These are phyloP conservation scores for Blastomyces silverae DNA, from an alignment of 2,329 filamentous ascomycete species.

Conservation along the genomic window DNA sequence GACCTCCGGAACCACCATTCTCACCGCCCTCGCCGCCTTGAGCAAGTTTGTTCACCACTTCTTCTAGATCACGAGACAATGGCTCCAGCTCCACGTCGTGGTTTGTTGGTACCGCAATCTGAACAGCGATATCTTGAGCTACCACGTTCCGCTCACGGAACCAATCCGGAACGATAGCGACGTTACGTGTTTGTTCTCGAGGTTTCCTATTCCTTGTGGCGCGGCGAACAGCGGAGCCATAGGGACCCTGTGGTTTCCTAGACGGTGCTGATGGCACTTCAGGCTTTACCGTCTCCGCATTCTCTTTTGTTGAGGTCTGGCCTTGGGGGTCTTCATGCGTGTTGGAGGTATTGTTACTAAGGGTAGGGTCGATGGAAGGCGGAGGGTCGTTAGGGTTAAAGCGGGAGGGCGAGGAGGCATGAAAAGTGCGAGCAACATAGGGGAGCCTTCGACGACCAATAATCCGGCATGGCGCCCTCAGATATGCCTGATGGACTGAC, in stretches of 20 bases:
- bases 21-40: constrained; percentile 27
- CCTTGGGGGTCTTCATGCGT: constrained; percentile 11
- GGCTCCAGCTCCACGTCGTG: constrained; percentile 29
- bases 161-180: constrained; percentile 33
- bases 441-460: constrained; percentile 35
- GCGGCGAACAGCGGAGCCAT: constrained; percentile 37
- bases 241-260: constrained; percentile 29
- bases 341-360: constrained; percentile 23
- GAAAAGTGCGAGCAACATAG: constrained; percentile 29
- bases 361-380: constrained; percentile 22
- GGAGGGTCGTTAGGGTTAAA: constrained; percentile 29
- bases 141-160: constrained; percentile 35
- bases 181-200: constrained; percentile 21
- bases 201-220: constrained; percentile 33
- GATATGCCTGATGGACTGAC: constrained; percentile 25
- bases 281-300: constrained; percentile 11
- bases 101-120: constrained; percentile 17
- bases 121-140: constrained; percentile 22
- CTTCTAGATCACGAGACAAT: constrained; percentile 21
- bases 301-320: not conserved
- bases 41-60: constrained; percentile 18
- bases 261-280: constrained; percentile 21
- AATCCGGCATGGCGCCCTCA: constrained; percentile 32
- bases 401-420: constrained; percentile 29
- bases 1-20: constrained; percentile 22